Evolutionary conservation across 164 flowering plant species (phyloP), one percentile per base, ranked within the genome.

Genomic region (Kalanchoe fedtschenkoi): DNA sequence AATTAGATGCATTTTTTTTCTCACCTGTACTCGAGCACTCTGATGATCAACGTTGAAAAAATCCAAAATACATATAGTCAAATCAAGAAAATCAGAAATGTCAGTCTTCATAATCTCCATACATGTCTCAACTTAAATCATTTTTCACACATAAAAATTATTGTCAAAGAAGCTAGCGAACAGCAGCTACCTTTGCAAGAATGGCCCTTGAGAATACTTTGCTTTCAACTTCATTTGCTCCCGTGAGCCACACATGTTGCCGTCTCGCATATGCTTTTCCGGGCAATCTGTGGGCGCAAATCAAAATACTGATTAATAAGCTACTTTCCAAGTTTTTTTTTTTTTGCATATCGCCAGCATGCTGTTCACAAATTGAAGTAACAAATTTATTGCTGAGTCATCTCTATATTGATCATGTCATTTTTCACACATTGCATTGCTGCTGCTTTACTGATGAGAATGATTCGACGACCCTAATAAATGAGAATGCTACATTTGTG

Each of bases 201-300:
- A 93, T 93, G 32, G 98, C 96, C 71, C 98, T 77, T 13, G 95
- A 75, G 60, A 93, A 93, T 21, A 80, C 69, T 74, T 83, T 90
- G 85, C 98, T 86, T 43, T 86, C 96, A 1, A 75, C 89, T 43
- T 89, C 95, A 56, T 81, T 83, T 41, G 96, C 95, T 10, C 89
- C 89, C 1, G 83, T 79, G 7, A 93, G 88, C 98, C 98, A 89
- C n/a, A 83, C 77, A 66, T 93, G 89, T 34, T 85, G 87, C 61
- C 81, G 44, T 73, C 79, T 80, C 42, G 88, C 74, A 59, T 77
- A 81, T 19, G 96, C 91, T 67, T 82, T 86, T 62, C 98, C 98
- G 2, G 98, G 96, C 63, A 93, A 71, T 75, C 95, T 92, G 61
- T 66, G 76, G 10, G 38, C 17, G 17, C 7, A 38, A 16, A 33